Evolutionary conservation across 805 yeast species (phyloP), one percentile per base, ranked within the genome.

Genomic region (Lachancea nothofagi): DNA sequence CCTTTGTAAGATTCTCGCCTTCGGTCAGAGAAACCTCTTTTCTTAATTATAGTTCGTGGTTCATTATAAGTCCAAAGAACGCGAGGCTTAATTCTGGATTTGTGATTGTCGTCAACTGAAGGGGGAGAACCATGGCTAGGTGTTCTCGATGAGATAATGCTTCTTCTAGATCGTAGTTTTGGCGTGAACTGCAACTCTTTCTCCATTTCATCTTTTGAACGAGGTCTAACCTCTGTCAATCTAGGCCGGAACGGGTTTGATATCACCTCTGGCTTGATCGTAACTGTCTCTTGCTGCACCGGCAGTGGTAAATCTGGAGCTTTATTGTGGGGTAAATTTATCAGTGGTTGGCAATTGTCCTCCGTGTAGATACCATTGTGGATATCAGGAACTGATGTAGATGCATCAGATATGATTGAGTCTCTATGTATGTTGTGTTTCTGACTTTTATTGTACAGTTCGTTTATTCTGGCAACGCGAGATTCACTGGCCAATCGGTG

Each of bases 131-230:
- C 37, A n/a, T 29, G 30, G 21, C 35, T 24, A 4, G 35, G 27
- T 10, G 35, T 21, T 21, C 43, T 21, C 19, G 35, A 33, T 10
- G 33, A 33, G 15, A 40, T 24, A 2, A 52, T 44, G 32, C 54
- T 52, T 12, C 45, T 42, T 18, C 47, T 49, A 8, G 54, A 48
- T 40, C 51, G 48, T 29, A 54, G 42, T 29, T 41, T 48, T 8
- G 59, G 59, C 2, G 56, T 52, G 24, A 51, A 50, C 24, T 53
- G 50, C 41, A 66, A 55, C 13, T 61, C 67, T 29, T 62, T 67
- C 28, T 49, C 49, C 37, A 49, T 42, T 25, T 55, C 50, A 1
- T 55, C 49, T 6, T 42, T 41, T 5, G 44, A 31, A 13, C 24
- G 23, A 17, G 39, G 36, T 15, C 35, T 38, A 4, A 13, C 40